These are phyloP conservation scores for Phytopythium aichiense DNA, from an alignment of 352 stramenopile genomes.

Conservation along the genomic window DNA sequence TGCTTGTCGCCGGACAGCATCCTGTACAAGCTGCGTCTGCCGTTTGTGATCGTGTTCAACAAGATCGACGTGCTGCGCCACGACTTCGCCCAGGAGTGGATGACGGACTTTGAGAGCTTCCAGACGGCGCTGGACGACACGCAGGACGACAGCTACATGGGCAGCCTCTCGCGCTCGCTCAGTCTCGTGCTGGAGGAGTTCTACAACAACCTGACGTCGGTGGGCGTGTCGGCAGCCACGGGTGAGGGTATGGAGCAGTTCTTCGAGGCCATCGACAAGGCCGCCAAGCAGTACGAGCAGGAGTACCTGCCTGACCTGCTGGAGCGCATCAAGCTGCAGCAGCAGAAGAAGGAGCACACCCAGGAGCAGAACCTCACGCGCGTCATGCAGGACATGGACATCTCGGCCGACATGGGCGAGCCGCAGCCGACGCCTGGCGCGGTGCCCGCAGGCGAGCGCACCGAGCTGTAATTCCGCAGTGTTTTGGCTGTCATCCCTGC, in stretches of 20 bases:
- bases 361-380: conserved; percentile 52
- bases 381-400: conserved; percentile 84
- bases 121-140: conserved; percentile 93
- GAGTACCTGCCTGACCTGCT: conserved; percentile 81
- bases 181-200: conserved; percentile 86
- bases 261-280: conserved; percentile 88
- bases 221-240: conserved; percentile 94
- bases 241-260: conserved; percentile 95
- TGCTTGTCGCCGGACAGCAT: conserved; percentile 50
- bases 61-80: conserved; percentile 96
- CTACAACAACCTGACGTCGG: conserved; percentile 94
- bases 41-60: conserved; percentile 98
- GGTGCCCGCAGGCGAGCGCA: conserved; percentile 39
- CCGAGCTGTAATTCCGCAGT: conserved; percentile 37
- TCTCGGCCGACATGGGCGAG: conserved; percentile 41
- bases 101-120: conserved; percentile 99
- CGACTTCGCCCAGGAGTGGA: conserved; percentile 97
- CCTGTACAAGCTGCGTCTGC: conserved; percentile 97
- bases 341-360: conserved; percentile 38
- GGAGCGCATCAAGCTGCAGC: conserved; percentile 58
- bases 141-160: conserved; percentile 91
- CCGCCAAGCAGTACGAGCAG: conserved; percentile 84
- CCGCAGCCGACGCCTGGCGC: conserved; percentile 12
- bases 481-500: neutral
- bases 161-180: conserved; percentile 88